phyloP scores from a whole-genome alignment of 176 grass and related monocot genomes.

The Aegilops tauschii region DNA sequence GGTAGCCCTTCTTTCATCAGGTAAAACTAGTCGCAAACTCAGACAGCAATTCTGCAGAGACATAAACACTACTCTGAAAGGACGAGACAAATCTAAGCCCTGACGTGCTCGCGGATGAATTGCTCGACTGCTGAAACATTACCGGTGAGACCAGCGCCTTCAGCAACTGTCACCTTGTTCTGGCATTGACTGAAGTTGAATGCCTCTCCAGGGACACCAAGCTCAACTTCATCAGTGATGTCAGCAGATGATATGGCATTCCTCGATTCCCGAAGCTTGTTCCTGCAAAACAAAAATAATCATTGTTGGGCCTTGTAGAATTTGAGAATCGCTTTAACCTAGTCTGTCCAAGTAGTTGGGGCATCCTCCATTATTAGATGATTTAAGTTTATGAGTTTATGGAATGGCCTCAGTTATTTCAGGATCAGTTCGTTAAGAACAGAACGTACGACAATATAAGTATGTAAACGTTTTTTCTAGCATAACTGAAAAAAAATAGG shows the following conservation, averaged over 20 bases:
- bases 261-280: conserved; percentile 86
- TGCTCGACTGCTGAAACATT: conserved; percentile 46
- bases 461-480: background rate
- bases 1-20: background rate
- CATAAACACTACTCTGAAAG: background rate
- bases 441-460: background rate
- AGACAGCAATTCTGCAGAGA: background rate
- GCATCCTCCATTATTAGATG: background rate
- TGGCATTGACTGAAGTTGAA: conserved; percentile 79
- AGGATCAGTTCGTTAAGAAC: background rate
- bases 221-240: conserved; percentile 56
- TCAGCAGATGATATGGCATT: conserved; percentile 82
- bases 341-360: background rate
- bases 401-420: background rate
- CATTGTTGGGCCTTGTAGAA: background rate
- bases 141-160: conserved; percentile 65
- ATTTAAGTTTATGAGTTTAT: background rate
- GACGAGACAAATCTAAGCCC: background rate
- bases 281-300: conserved; percentile 40
- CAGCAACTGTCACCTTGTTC: conserved; percentile 71
- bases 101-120: conserved; percentile 72
- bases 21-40: background rate
- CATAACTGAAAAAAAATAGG: background rate
- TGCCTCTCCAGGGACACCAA: conserved; percentile 64
- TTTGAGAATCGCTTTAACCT: background rate